These are phyloP conservation scores for Coemansia sp. DNA, from an alignment of 371 early-diverging fungal genomes.

Conservation along the genomic window DNA sequence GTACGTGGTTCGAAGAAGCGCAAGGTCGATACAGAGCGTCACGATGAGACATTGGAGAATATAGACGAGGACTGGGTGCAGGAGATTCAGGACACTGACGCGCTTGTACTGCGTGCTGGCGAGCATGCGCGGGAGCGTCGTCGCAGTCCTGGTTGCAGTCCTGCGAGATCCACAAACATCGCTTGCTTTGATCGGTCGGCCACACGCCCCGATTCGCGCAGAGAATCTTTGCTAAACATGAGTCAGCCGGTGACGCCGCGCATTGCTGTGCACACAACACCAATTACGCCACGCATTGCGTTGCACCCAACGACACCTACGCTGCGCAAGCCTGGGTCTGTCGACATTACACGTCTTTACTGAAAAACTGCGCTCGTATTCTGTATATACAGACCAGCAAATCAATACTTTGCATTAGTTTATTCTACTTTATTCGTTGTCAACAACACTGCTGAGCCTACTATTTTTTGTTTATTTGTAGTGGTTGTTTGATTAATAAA, in stretches of 20 bases:
- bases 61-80: background rate
- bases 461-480: too few species aligned
- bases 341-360: too few species aligned
- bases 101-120: background rate
- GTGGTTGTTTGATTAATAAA: too few species aligned
- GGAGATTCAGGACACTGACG: background rate
- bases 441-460: too few species aligned
- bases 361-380: too few species aligned
- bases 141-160: background rate
- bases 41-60: background rate
- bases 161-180: background rate
- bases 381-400: too few species aligned
- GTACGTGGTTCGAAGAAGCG: background rate
- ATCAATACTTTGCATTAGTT: too few species aligned
- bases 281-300: too few species aligned
- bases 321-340: too few species aligned
- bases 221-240: background rate
- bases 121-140: conserved; percentile 1
- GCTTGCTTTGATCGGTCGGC: background rate
- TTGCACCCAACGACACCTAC: too few species aligned
- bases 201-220: too few species aligned
- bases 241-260: conserved; percentile 3
- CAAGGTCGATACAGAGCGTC: background rate
- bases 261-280: background rate
- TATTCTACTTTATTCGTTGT: too few species aligned